Evolutionary conservation across 208 protist species (phyloP).

Genomic region (Acanthamoeba lenticulata): DNA sequence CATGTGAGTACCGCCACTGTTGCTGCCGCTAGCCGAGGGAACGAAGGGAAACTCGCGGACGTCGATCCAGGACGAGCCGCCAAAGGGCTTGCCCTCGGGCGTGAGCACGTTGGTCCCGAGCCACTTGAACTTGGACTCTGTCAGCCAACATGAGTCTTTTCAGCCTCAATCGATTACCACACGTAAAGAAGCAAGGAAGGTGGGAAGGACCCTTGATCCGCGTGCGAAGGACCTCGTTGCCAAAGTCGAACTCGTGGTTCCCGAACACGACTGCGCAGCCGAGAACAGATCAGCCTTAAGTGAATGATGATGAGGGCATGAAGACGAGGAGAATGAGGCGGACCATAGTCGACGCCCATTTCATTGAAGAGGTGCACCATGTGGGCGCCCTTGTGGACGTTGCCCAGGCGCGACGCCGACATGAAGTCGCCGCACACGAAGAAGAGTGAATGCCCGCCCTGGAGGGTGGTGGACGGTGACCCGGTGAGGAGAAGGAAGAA

Average conservation of each 20-base stretch:
- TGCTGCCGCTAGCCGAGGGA: background rate
- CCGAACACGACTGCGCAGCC: background rate
- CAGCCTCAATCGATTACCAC: background rate
- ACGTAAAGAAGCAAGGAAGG: background rate
- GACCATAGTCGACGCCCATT: conserved; percentile 50
- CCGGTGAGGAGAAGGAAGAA: background rate
- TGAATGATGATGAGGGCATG: background rate
- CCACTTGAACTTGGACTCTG: conserved; percentile 61
- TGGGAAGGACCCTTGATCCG: conserved; percentile 28
- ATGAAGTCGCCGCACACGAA: conserved; percentile 63
- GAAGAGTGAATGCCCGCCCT: conserved; percentile 47
- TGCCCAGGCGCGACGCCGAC: conserved; percentile 42
- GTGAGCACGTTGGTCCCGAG: conserved; percentile 50
- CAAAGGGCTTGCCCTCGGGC: conserved; percentile 35
- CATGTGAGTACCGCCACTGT: background rate
- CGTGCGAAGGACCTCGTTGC: conserved; percentile 18
- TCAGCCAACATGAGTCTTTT: background rate
- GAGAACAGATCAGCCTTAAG: background rate
- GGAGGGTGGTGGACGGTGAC: too few species aligned
- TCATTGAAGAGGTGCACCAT: conserved; percentile 61
- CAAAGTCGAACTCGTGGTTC: conserved; percentile 67
- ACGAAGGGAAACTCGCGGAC: background rate
- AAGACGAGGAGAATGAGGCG: background rate
- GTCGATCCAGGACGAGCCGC: conserved; percentile 28
- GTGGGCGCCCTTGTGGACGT: conserved; percentile 51